These are phyloP conservation scores for Zoysia japonica DNA, from an alignment of 176 grass and related monocot genomes.

Conservation along the genomic window DNA sequence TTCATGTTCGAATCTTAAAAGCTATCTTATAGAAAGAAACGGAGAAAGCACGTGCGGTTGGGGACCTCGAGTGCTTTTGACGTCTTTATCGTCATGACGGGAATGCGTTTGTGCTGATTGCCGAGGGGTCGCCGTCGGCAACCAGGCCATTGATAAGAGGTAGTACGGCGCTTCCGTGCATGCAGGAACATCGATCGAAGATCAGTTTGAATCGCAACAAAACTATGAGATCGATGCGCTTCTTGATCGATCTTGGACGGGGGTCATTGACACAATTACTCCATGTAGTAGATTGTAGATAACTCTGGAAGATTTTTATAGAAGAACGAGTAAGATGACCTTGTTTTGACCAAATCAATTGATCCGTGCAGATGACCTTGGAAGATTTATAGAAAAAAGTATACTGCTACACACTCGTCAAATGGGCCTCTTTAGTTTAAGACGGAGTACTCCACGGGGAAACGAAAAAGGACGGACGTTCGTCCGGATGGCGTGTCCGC, in stretches of 20 bases:
- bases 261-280: not conserved
- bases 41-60: too few species aligned
- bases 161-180: not conserved
- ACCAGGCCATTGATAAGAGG: not conserved
- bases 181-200: not conserved
- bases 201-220: not conserved
- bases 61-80: not conserved
- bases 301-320: too few species aligned
- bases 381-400: not conserved
- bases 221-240: constrained; percentile 1
- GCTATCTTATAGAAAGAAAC: too few species aligned
- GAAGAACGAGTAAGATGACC: not conserved
- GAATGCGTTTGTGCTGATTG: not conserved
- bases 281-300: too few species aligned
- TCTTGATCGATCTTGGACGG: too few species aligned
- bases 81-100: not conserved
- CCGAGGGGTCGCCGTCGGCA: not conserved
- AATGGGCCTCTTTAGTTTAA: not conserved
- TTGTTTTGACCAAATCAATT: not conserved
- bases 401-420: not conserved
- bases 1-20: too few species aligned
- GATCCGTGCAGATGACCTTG: not conserved
- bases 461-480: too few species aligned
- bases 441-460: too few species aligned
- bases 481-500: too few species aligned